These are phyloP conservation scores for Cryptococcus sp. DNA, from an alignment of 1,284 basidiomycete genomes.

Conservation along the genomic window DNA sequence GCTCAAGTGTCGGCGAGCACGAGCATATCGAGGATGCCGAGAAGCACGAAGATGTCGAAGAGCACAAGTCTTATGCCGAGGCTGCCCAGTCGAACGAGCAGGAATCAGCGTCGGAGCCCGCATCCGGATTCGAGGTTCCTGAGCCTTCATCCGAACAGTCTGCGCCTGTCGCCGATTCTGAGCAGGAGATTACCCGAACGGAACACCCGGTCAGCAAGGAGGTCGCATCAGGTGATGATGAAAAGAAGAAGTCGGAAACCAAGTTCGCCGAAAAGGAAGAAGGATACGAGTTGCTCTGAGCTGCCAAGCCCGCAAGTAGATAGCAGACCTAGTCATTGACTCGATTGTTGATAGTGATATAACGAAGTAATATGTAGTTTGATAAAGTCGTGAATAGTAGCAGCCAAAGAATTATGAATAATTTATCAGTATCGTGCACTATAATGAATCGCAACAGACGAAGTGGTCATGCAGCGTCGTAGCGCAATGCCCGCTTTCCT, in stretches of 20 bases:
- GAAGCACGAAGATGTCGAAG: background rate
- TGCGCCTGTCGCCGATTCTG: background rate
- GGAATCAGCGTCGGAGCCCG: background rate
- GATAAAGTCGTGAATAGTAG: too few relatives aligned
- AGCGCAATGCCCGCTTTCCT: too few relatives aligned
- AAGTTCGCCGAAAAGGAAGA: conserved; percentile 24
- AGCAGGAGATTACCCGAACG: background rate
- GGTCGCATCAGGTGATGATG: background rate
- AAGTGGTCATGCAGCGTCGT: too few relatives aligned
- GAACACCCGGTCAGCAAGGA: background rate
- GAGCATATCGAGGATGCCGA: conserved; percentile 21
- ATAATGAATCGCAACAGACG: too few relatives aligned
- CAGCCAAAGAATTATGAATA: too few relatives aligned
- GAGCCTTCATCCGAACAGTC: background rate
- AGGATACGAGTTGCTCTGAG: conserved; percentile 25
- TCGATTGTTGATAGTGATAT: too few relatives aligned
- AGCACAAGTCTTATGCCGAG: conserved; percentile 19
- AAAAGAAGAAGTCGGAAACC: conserved; percentile 14
- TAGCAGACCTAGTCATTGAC: background rate
- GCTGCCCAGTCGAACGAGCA: conserved; percentile 2
- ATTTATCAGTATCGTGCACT: too few relatives aligned
- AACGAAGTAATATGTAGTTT: too few relatives aligned
- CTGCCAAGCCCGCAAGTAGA: background rate
- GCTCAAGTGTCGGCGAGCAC: conserved; percentile 17
- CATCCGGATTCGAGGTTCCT: background rate